phyloP scores from a whole-genome alignment of 2,329 filamentous ascomycete genomes.

The Fonsecaea monophora region DNA sequence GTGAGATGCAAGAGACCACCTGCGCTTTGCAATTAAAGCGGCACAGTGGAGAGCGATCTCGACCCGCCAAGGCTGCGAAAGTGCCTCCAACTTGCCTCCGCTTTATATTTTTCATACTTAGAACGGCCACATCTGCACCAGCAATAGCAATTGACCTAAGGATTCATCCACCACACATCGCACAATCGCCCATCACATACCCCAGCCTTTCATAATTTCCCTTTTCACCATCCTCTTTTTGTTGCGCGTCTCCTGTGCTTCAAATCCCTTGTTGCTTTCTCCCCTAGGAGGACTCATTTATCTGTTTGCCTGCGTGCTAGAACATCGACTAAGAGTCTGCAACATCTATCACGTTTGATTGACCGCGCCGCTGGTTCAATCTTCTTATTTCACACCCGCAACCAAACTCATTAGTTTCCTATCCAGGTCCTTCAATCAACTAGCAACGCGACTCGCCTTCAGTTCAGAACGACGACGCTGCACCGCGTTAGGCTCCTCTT shows the following conservation, averaged over 20 bases:
- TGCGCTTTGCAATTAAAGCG: neutral
- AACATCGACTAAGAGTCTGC: constrained; percentile 19
- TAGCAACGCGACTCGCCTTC: constrained; percentile 11
- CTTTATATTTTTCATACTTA: constrained; percentile 23
- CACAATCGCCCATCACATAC: constrained; percentile 6
- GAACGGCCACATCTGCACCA: constrained; percentile 10
- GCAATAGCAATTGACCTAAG: constrained; percentile 13
- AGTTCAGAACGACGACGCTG: neutral
- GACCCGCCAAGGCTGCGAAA: constrained; percentile 14
- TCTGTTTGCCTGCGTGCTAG: constrained; percentile 22
- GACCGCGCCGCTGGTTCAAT: constrained; percentile 20
- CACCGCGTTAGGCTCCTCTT: constrained; percentile 16
- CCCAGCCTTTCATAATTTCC: constrained; percentile 14
- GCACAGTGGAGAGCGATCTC: constrained; percentile 7
- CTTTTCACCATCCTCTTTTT: constrained; percentile 1
- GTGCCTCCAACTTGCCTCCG: constrained; percentile 23
- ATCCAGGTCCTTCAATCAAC: neutral
- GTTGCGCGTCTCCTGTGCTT: constrained; percentile 7
- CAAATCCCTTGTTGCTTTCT: neutral
- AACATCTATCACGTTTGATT: constrained; percentile 11
- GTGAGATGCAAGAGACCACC: neutral
- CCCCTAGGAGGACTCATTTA: constrained; percentile 1
- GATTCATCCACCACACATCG: constrained; percentile 19
- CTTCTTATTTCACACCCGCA: neutral
- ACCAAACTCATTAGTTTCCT: constrained; percentile 3